Base-by-base conservation (phyloP, 2,329 filamentous ascomycete species). In the Colletotrichum sp. region DNA sequence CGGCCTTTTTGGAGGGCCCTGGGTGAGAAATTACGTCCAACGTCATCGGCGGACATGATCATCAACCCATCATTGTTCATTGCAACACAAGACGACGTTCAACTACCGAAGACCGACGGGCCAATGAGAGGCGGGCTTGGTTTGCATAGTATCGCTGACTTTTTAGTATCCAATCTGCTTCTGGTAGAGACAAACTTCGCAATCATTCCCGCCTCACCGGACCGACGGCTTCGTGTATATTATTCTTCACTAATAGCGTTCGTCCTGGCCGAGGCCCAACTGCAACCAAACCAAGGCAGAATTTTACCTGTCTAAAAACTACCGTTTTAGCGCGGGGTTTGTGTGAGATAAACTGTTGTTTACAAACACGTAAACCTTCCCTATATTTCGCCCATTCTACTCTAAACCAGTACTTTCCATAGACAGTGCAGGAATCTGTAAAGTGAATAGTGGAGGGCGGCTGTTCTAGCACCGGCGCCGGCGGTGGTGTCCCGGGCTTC, bases 381-480 rank as follows among this genome's bases (percentile, higher is more conserved):
- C 24, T 30, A n/a, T 34, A 39, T 26, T 8, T 64, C 24, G n/a
- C 21, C 34, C 5, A 2, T 24, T 2, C 60, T 64, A n/a, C 30
- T 36, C 21, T 30, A 36, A 28, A 64, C 7, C 8, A 18, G 24
- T 68, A 68, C 52, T 39, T 59, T 1, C 16, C 4, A 24, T 5
- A 36, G 12, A 75, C 72, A 75, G 73, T 72, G 73, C 73, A 75
- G 73, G 73, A 75, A 75, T 30, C n/a, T 72, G 10, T 39, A 75
- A 63, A 75, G 73, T 75, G 73, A 26, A 49, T 49, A 62, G 68
- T 75, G 72, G 72, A 65, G 68, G 52, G 60, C 21, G 32, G 36
- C 32, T 62, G 28, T n/a, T 26, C 24, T 28, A 62, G 57, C 57
- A 30, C 60, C 32, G 32, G 30, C 30, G 18, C n/a, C 16, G 64